Percentiles rank a stretch among this genome's conserved stretches.
phyloP scores from a whole-genome alignment of 805 yeast species.

The Wickerhamiella hasegawae region DNA sequence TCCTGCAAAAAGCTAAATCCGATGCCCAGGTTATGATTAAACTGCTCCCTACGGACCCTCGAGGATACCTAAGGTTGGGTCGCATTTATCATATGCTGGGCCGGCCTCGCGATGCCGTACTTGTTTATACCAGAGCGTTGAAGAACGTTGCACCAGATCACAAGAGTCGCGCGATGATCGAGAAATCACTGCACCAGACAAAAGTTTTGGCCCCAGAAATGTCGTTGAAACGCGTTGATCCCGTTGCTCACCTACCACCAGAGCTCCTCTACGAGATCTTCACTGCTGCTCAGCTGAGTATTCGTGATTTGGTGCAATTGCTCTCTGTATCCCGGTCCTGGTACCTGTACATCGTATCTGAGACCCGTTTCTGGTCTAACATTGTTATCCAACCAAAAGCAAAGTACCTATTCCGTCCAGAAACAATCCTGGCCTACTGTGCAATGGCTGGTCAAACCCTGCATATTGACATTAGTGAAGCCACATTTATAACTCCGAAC shows the following conservation, averaged over 20 bases:
- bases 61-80: slow-evolving; percentile 2
- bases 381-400: neutral
- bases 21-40: slow-evolving; percentile 1
- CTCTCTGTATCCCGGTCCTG: slow-evolving; percentile 1
- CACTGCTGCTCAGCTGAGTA: neutral
- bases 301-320: neutral
- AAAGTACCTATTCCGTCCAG: neutral
- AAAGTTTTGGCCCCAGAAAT: no score
- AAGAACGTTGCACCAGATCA: neutral
- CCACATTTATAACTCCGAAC: no score
- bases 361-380: slow-evolving; percentile 1
- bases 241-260: neutral
- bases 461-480: no score
- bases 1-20: neutral
- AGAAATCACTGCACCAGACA: neutral
- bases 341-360: slow-evolving; percentile 1
- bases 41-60: neutral
- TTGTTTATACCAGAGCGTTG: slow-evolving; percentile 1
- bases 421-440: neutral
- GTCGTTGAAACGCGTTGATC: slow-evolving; percentile 2
- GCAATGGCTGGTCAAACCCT: neutral
- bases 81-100: neutral
- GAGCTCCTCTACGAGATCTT: neutral
- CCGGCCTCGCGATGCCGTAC: neutral
- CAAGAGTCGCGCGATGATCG: neutral